Conservation (phyloP, 495 filamentous ascomycete species). For the Penicillium maclennaniae region DNA sequence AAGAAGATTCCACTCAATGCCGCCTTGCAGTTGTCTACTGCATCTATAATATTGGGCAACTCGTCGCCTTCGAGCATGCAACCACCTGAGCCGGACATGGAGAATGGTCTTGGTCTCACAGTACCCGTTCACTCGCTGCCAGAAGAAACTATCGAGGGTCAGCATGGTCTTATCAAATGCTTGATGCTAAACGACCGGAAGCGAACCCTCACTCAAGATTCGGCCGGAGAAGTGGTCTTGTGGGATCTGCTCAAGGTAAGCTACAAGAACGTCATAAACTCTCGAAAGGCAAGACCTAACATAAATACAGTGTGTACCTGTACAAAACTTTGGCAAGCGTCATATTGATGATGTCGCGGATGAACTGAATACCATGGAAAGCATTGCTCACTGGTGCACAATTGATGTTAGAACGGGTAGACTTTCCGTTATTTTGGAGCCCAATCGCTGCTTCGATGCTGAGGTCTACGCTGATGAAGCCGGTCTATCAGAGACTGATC, state of each 20-base stretch:
- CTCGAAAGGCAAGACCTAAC: conserved; percentile 1
- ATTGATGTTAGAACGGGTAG: conserved; percentile 91
- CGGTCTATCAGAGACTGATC: conserved; percentile 54
- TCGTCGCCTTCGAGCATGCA: conserved; percentile 48
- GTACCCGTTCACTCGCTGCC: conserved; percentile 71
- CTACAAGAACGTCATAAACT: not conserved
- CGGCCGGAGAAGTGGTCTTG: conserved; percentile 89
- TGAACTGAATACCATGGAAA: conserved; percentile 83
- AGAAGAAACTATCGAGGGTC: conserved; percentile 86
- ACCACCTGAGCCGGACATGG: conserved; percentile 55
- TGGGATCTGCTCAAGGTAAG: conserved; percentile 87
- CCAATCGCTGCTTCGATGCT: conserved; percentile 95
- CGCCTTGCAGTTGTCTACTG: conserved; percentile 76
- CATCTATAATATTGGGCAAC: conserved; percentile 63
- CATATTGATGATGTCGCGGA: conserved; percentile 89
- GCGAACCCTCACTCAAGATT: conserved; percentile 86
- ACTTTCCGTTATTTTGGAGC: conserved; percentile 84
- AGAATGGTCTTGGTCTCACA: conserved; percentile 52
- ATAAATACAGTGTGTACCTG: conserved; percentile 64
- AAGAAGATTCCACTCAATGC: conserved; percentile 72
- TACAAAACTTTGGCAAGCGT: conserved; percentile 84
- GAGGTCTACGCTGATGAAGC: conserved; percentile 95
- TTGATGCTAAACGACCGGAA: conserved; percentile 86
- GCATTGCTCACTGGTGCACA: conserved; percentile 89
- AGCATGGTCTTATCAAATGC: conserved; percentile 93